Evolutionary conservation across 257 asterid genomes (phyloP), one percentile per base, ranked within the genome.

Genomic region (Orobanche coerulescens): DNA sequence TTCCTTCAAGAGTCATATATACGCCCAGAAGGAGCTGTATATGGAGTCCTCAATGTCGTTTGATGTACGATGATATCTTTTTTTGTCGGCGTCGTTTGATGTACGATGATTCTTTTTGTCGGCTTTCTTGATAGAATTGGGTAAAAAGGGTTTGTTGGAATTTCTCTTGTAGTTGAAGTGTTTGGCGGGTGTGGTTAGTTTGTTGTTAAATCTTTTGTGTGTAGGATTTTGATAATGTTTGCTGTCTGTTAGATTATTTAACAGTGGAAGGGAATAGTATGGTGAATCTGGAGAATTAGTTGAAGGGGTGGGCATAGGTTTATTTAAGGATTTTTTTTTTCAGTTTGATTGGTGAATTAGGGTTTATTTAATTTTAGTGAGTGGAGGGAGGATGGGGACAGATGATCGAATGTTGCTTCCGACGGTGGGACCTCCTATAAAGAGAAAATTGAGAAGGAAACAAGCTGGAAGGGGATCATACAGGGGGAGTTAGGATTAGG

Each of bases 381-480:
- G 73, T 67, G 76, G 82, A 75, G 58, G 66, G 70, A 70, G 71
- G 76, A 92, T 88, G 98, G 82, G 81, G 82, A 78, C 67, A 73
- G 81, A 76, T 74, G 98, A 88, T 76, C 71, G 79, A 24, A 75
- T 82, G 89, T 76, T 91, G 74, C 80, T 92, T 58, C 95, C 96
- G 19, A 86, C 94, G 15, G 95, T 86, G 64, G 96, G 98, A 37
- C 98, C 98, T 77, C 96, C 93, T 51, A 88, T 92, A 73, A 86
- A 88, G 82, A 84, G 96, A 80, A 75, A 88, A 76, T 68, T 92
- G 88, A 84, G 95, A 76, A 86, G 96, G 89, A 92, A 92, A 75
- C 98, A 92, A 68, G 98, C 98, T 8, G 98, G 98, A 36, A 88
- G 98, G 84, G 98, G 98, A 75, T 92, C 98, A 67, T 92, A 92